Evolutionary conservation across 257 asterid species (phyloP).

Genomic region (Striga asiatica): DNA sequence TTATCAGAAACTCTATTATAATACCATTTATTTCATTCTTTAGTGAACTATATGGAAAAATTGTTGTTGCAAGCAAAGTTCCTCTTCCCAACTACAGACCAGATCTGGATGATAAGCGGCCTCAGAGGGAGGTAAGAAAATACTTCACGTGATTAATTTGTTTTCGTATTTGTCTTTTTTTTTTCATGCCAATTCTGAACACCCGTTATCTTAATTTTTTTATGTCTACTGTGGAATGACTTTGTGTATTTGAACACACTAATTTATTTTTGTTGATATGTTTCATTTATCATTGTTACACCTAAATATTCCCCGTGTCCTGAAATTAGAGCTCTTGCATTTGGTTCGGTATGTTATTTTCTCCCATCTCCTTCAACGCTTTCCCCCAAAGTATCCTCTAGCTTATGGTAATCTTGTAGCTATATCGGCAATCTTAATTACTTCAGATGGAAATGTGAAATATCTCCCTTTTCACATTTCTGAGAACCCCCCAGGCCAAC

Average conservation of each 20-base stretch:
- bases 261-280: background rate
- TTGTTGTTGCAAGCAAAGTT: slow-evolving; percentile 80
- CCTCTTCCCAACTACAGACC: slow-evolving; percentile 91
- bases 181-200: background rate
- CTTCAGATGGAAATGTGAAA: slow-evolving; percentile 1
- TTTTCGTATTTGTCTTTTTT: background rate
- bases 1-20: slow-evolving; percentile 8
- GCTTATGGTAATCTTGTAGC: background rate
- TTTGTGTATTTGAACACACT: too few relatives aligned
- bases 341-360: background rate
- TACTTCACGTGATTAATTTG: background rate
- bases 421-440: background rate
- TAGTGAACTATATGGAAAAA: slow-evolving; percentile 73
- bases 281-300: background rate
- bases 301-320: background rate
- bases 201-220: background rate
- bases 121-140: slow-evolving; percentile 79
- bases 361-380: background rate
- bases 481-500: background rate
- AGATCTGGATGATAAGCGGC: slow-evolving; percentile 95
- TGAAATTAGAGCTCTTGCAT: background rate
- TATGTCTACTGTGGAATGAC: background rate
- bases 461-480: background rate
- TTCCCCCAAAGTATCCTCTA: background rate
- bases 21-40: slow-evolving; percentile 13